phyloP scores from a whole-genome alignment of 2,329 filamentous ascomycete species.

The Akanthomyces muscarius region DNA sequence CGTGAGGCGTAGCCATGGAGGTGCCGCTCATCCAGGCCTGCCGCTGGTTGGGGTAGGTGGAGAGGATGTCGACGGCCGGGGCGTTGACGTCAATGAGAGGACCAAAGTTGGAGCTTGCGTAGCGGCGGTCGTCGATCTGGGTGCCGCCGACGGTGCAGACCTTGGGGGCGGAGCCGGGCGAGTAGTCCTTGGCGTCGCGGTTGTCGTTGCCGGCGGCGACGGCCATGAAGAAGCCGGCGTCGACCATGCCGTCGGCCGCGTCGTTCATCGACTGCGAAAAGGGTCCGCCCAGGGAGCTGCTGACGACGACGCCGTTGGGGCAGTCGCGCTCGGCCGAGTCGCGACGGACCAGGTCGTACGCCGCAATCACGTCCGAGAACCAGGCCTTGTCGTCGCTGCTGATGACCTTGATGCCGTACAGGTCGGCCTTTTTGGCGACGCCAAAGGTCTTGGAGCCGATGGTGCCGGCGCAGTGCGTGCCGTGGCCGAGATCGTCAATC shows the following conservation, averaged over 20 bases:
- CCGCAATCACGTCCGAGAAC: conserved; percentile 16
- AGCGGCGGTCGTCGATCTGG: conserved; percentile 31
- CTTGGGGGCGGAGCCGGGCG: conserved; percentile 39
- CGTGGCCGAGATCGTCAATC: conserved; percentile 29
- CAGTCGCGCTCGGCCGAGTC: conserved; percentile 26
- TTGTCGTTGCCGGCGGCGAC: conserved; percentile 46
- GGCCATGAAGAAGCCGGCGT: conserved; percentile 38
- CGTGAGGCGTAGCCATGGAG: conserved; percentile 25
- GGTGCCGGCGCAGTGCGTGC: conserved; percentile 26
- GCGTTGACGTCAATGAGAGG: conserved; percentile 43
- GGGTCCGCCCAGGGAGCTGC: conserved; percentile 42
- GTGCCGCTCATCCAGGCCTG: conserved; percentile 47
- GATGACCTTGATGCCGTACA: conserved; percentile 39
- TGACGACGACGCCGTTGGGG: conserved; percentile 35
- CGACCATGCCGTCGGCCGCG: conserved; percentile 39
- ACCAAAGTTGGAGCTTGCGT: conserved; percentile 45
- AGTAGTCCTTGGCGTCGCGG: conserved; percentile 32
- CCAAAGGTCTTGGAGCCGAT: conserved; percentile 20
- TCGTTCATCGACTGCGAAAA: conserved; percentile 34
- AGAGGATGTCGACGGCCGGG: conserved; percentile 40
- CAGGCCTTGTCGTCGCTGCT: conserved; percentile 2
- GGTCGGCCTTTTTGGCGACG: conserved; percentile 34
- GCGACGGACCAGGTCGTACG: conserved; percentile 36
- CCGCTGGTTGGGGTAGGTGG: conserved; percentile 39
- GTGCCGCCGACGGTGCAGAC: conserved; percentile 47